Evolutionary conservation across 257 asterid genomes (phyloP).

Genomic region (Jaltomata sinuosa): DNA sequence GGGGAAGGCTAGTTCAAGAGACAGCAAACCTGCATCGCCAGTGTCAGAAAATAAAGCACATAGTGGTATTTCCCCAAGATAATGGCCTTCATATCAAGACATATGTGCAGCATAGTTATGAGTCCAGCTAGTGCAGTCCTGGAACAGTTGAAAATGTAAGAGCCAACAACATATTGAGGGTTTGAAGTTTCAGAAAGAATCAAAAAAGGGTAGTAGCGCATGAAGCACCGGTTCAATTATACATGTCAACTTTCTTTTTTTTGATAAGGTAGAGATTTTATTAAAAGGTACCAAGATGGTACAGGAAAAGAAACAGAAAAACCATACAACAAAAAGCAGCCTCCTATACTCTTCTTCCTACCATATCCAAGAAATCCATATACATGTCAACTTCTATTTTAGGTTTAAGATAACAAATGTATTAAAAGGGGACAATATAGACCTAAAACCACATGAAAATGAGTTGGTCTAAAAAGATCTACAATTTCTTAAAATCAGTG

Average conservation of each 20-base stretch:
- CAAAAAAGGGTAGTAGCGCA: neutral
- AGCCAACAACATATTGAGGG: neutral
- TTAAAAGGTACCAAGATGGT: no score
- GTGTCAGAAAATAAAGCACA: slow-evolving; percentile 68
- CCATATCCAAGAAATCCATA: no score
- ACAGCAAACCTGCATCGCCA: slow-evolving; percentile 81
- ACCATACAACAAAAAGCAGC: no score
- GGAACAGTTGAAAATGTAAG: neutral
- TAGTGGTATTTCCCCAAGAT: slow-evolving; percentile 86
- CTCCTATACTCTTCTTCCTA: no score
- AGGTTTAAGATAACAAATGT: neutral
- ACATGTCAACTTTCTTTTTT: neutral
- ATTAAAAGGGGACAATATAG: neutral
- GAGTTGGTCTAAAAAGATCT: neutral
- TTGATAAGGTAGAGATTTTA: no score
- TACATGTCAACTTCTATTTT: no score
- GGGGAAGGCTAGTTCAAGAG: neutral
- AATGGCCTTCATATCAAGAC: slow-evolving; percentile 82
- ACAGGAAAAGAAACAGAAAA: no score
- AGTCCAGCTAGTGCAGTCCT: slow-evolving; percentile 68
- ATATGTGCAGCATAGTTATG: slow-evolving; percentile 33
- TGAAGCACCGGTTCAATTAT: neutral
- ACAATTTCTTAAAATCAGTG: neutral
- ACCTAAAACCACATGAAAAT: neutral
- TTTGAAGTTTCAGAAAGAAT: neutral